Percentiles rank a stretch among this genome's conserved stretches.
phyloP scores from a whole-genome alignment of 2,329 filamentous ascomycete genomes.

The Phoma herbarum region DNA sequence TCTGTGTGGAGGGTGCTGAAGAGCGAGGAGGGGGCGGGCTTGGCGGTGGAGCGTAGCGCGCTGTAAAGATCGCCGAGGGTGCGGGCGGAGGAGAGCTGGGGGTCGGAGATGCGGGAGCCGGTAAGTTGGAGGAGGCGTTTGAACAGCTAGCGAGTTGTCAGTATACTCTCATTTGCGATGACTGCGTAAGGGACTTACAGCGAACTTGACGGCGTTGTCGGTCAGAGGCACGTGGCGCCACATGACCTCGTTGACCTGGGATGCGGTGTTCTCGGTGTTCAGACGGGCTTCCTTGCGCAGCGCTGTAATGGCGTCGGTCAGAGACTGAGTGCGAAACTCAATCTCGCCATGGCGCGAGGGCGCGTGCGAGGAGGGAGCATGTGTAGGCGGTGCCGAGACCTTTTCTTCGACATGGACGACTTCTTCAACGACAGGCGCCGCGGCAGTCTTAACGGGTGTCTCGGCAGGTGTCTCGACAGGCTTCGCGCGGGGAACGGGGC shows the following conservation, averaged over 20 bases:
- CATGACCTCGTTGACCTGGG: slow-evolving; percentile 25
- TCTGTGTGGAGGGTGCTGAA: slow-evolving; percentile 63
- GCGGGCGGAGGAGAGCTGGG: slow-evolving; percentile 60
- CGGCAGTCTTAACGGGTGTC: slow-evolving; percentile 39
- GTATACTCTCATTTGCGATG: background rate
- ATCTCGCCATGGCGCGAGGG: slow-evolving; percentile 25
- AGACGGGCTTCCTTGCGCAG: slow-evolving; percentile 27
- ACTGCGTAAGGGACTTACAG: slow-evolving; percentile 35
- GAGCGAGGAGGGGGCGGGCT: slow-evolving; percentile 63
- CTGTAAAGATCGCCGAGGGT: slow-evolving; percentile 52
- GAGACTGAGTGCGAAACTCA: slow-evolving; percentile 26
- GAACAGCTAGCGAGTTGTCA: slow-evolving; percentile 66
- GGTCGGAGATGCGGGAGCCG: slow-evolving; percentile 78
- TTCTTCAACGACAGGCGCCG: slow-evolving; percentile 53
- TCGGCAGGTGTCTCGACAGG: slow-evolving; percentile 22
- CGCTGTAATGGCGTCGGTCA: slow-evolving; percentile 27
- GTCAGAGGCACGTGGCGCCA: slow-evolving; percentile 42
- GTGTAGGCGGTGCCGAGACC: slow-evolving; percentile 13
- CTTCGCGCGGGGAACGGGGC: slow-evolving; percentile 42
- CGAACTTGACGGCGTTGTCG: slow-evolving; percentile 46
- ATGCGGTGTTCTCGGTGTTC: slow-evolving; percentile 17
- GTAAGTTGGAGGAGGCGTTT: slow-evolving; percentile 85
- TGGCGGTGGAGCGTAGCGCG: slow-evolving; percentile 47
- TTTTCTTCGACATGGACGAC: slow-evolving; percentile 31
- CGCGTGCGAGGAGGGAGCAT: slow-evolving; percentile 12